phyloP scores from a whole-genome alignment of 176 grass and related monocot genomes.

The Musa schizocarpa region DNA sequence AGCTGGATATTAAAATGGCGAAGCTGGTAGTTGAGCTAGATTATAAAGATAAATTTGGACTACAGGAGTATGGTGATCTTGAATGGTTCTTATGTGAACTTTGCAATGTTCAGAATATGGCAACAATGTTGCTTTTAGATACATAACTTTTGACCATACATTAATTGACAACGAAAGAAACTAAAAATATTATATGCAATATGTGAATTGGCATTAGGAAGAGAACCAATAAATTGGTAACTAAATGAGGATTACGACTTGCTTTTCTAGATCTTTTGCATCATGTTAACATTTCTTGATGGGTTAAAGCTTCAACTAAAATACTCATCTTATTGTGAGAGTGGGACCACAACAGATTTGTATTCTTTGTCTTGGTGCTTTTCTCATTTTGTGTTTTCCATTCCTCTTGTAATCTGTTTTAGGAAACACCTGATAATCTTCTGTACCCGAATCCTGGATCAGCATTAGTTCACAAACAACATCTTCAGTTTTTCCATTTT shows the following conservation, averaged over 20 bases:
- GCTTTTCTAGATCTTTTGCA: background rate
- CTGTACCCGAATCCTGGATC: conserved; percentile 97
- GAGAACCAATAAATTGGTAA: no score
- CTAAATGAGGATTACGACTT: no score
- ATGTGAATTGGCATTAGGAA: background rate
- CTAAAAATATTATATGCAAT: no score
- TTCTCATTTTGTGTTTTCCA: conserved; percentile 8
- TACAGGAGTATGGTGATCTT: background rate
- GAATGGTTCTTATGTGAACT: no score
- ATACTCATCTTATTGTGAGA: background rate
- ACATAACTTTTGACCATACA: no score
- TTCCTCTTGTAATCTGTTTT: conserved; percentile 2
- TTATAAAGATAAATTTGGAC: background rate
- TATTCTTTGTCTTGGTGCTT: conserved; percentile 5
- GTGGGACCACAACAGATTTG: background rate
- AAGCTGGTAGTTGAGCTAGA: no score
- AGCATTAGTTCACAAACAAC: conserved; percentile 78
- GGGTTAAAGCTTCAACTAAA: background rate
- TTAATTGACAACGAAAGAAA: no score
- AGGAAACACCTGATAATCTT: conserved; percentile 92
- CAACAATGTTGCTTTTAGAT: no score
- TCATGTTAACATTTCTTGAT: background rate
- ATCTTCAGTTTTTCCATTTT: conserved; percentile 88
- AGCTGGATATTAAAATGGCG: background rate
- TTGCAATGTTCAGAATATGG: no score